These are phyloP conservation scores for Ogataea minuta DNA, from an alignment of 805 yeast genomes.

Conservation along the genomic window DNA sequence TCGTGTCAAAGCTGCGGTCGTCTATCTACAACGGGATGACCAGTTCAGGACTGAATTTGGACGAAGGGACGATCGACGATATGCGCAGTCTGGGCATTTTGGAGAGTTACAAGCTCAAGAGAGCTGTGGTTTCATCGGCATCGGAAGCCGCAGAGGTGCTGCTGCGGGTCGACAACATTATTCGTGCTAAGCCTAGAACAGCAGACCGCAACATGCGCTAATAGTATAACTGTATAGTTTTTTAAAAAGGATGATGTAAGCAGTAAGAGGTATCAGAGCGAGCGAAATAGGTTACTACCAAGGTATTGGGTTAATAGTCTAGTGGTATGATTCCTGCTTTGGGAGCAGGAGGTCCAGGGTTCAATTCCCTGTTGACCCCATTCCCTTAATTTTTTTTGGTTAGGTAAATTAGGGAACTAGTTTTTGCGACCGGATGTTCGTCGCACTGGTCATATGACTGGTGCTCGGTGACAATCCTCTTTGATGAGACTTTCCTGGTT, in stretches of 20 bases:
- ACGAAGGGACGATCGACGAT: constrained; percentile 82
- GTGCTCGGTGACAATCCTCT: too few species aligned
- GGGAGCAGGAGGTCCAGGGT: constrained; percentile 57
- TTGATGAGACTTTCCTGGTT: too few species aligned
- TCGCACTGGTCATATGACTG: too few species aligned
- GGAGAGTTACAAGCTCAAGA: constrained; percentile 88
- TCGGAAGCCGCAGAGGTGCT: constrained; percentile 98
- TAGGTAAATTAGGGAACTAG: constrained; percentile 6
- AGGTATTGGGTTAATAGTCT: constrained; percentile 37
- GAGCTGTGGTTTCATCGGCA: constrained; percentile 92
- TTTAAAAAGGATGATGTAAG: too few species aligned
- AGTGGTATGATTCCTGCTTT: constrained; percentile 57
- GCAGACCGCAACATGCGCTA: constrained; percentile 61
- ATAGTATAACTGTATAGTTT: too few species aligned
- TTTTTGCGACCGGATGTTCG: too few species aligned
- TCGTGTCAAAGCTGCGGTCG: constrained; percentile 86
- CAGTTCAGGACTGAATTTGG: constrained; percentile 87
- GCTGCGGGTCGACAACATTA: constrained; percentile 92
- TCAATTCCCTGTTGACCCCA: constrained; percentile 44
- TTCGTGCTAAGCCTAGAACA: constrained; percentile 95
- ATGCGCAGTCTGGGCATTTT: constrained; percentile 93
- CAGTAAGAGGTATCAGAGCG: too few species aligned
- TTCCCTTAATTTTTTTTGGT: constrained; percentile 9
- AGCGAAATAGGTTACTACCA: too few species aligned
- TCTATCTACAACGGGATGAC: constrained; percentile 89